These are phyloP conservation scores for Vitis hybrid DNA, from an alignment of 177 flowering plant species.

Conservation along the genomic window DNA sequence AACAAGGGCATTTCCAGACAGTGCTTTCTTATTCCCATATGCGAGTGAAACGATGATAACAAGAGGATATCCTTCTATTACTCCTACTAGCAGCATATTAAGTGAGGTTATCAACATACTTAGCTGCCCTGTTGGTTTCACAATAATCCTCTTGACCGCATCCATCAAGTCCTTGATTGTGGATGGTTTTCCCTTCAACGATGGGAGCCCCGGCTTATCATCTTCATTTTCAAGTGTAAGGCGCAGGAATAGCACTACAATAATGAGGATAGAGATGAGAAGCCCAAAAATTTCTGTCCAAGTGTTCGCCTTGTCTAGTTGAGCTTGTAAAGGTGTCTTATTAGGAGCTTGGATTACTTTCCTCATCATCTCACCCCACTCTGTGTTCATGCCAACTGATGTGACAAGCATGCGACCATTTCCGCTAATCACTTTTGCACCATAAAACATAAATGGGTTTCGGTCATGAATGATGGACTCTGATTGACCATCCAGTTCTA, in stretches of 20 bases:
- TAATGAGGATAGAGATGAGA: conserved; percentile 8
- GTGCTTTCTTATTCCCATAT: conserved; percentile 12
- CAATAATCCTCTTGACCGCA: not conserved
- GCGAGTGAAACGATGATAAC: conserved; percentile 4
- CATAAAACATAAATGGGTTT: conserved; percentile 18
- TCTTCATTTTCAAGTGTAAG: conserved; percentile 6
- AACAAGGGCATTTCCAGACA: conserved; percentile 4
- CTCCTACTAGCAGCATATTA: conserved; percentile 5
- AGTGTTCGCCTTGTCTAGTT: conserved; percentile 11
- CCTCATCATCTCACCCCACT: conserved; percentile 18
- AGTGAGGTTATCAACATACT: conserved; percentile 8
- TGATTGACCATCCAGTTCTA: conserved; percentile 7
- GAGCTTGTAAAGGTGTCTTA: conserved; percentile 6
- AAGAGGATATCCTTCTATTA: conserved; percentile 14
- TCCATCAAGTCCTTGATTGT: not conserved
- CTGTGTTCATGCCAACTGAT: conserved; percentile 13
- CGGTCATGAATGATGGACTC: not conserved
- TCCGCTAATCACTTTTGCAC: conserved; percentile 22
- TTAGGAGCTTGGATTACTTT: not conserved
- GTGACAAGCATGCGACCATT: conserved; percentile 17
- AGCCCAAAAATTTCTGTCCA: conserved; percentile 13
- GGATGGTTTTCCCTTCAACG: conserved; percentile 10
- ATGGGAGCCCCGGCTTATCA: not conserved
- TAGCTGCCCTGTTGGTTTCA: conserved; percentile 2
- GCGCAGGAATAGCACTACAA: conserved; percentile 14